Base-by-base conservation (phyloP, 129 eudicot species). In the Pittosporum tobira region DNA sequence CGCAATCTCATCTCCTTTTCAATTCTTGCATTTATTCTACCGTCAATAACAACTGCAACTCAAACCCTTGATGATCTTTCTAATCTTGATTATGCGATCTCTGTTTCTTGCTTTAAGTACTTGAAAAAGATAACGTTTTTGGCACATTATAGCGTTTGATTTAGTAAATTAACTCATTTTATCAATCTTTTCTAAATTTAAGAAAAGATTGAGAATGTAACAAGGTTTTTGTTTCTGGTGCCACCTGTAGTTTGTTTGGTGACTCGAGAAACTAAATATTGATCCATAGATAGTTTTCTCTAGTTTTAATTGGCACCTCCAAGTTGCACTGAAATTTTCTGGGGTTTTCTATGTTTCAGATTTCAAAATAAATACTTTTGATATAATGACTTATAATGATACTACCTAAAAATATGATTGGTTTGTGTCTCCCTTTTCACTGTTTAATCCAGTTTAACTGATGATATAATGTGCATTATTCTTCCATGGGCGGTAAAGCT, bases 1-100 rank as follows among this genome's bases (percentile, higher is more conserved):
- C 34, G 44, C 60, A 24, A 68, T 25, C 19, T 25, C 68, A n/a
- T 51, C 5, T 31, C 59, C 36, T 26, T 29, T n/a, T 40, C 46
- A 40, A 40, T 6, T 40, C 14, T 14, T 40, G 10, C 40, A 34
- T 34, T 6, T 34, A 34, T 34, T 34, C 40, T 12, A 34, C 10
- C 10, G 40, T 34, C 10, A 8, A 34, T 34, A 34, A 5, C 40
- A 34, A 34, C 7, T 34, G 40, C 7, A 34, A 34, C 7, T 34
- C 40, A 34, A 34, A 5, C 13, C 11, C 40, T 34, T 8, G n/a
- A 8, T 34, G 7, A 4, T 34, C 6, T 6, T 34, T 34, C 40
- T 5, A 1, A 1, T 34, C 10, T 34, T 34, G 1, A 34, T 1
- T 6, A 34, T 34, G 40, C 7, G 10, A 34, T 34, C 40, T 34